Evolutionary conservation across 2,329 filamentous ascomycete species (phyloP), one percentile per base, ranked within the genome.

Genomic region (Ceratocystiopsis sp.): DNA sequence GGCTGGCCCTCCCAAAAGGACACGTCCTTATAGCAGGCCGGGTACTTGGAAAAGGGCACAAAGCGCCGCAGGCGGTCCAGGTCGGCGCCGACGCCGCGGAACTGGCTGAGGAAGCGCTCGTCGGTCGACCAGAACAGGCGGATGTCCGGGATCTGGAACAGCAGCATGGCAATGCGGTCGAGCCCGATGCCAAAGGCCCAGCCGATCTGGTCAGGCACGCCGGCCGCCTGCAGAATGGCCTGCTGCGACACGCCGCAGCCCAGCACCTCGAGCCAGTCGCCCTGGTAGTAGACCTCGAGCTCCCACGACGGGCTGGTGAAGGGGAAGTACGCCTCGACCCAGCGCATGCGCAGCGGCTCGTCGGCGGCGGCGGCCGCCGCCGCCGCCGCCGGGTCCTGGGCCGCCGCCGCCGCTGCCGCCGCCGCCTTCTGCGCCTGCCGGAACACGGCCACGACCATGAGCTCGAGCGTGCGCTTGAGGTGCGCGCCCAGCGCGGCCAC

Each of bases 261-360:
- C 1, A 98, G 71, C 5, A 96, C 78, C 62, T 98, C 91, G 33
- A 98, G 77, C 91, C 91, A 98, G 57, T 93, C 83, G 29, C 84
- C 87, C 51, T 81, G 79, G 73, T 89, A 95, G 67, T 84, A 87
- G 11, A 98, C 85, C 57, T 98, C 91, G 19, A 98, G 71, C 59
- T 98, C 91, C 83, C 85, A 98, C 8, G 82, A 91, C 0, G 91
- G 91, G 45, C 80, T 87, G 1, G 91, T 98, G 59, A 96, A 96
- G 35, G 91, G 91, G 63, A 98, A 98, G 62, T 91, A 96, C 1
- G 91, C 86, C 60, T 95, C 89, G 9, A 96, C 79, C 91, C 91
- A 98, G 51, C 91, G 76, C 54, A 95, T 78, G 52, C 77, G 79
- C 35, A 96, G 66, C 5, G 86, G 84, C 54, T 93, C 82, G 41